phyloP scores from a whole-genome alignment of 1,139 yeast species.

The Zygoascus meyerae region DNA sequence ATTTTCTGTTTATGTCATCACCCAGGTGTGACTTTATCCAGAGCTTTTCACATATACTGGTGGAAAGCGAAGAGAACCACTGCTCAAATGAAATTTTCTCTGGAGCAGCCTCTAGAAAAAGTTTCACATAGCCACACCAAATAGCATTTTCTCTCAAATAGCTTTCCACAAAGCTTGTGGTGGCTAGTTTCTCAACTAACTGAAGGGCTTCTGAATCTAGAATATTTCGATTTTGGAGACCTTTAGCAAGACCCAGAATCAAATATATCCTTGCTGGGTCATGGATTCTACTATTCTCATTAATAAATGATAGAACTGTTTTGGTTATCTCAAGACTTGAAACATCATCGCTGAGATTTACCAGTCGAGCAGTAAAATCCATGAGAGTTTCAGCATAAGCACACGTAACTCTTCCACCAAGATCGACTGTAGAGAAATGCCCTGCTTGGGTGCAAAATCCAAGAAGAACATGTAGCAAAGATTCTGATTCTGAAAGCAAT shows the following conservation, averaged over 20 bases:
- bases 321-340: conserved; percentile 29
- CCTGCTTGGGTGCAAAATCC: conserved; percentile 63
- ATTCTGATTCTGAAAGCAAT: conserved; percentile 44
- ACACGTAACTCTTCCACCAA: conserved; percentile 37
- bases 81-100: not conserved
- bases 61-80: conserved; percentile 4
- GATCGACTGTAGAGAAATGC: conserved; percentile 42
- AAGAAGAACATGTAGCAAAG: conserved; percentile 49
- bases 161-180: conserved; percentile 15
- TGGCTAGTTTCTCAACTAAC: conserved; percentile 12
- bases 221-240: conserved; percentile 33
- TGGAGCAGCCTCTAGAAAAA: conserved; percentile 14
- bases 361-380: conserved; percentile 43
- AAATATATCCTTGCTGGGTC: conserved; percentile 69
- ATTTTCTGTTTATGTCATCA: not conserved
- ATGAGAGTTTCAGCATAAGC: conserved; percentile 52
- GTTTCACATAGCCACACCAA: conserved; percentile 10
- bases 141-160: conserved; percentile 14
- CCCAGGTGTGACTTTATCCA: not conserved
- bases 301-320: conserved; percentile 16
- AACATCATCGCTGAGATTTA: conserved; percentile 36
- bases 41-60: not conserved
- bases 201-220: conserved; percentile 7
- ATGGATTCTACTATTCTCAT: conserved; percentile 13
- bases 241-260: conserved; percentile 51